Percentiles rank a stretch among this genome's conserved stretches.
These are phyloP conservation scores for Hygrocybe punicea DNA, from an alignment of 768 basidiomycete genomes.

Conservation along the genomic window DNA sequence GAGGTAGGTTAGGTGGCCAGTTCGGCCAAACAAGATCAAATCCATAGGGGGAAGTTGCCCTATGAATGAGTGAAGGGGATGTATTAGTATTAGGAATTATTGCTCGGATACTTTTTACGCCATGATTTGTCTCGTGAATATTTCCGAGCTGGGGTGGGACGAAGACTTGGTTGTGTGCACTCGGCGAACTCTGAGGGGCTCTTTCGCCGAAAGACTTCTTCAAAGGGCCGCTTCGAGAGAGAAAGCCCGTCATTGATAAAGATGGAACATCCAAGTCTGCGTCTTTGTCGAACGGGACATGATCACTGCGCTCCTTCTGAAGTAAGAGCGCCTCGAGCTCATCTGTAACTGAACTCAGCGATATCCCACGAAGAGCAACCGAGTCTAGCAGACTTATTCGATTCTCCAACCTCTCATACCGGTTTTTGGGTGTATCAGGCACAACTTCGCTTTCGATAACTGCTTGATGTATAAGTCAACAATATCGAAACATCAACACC, in stretches of 20 bases:
- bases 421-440: conserved; percentile 54
- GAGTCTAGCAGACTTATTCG: conserved; percentile 59
- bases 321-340: conserved; percentile 66
- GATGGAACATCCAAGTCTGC: background rate
- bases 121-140: too few species aligned
- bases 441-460: conserved; percentile 40
- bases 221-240: background rate
- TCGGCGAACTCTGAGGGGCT: too few species aligned
- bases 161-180: too few species aligned
- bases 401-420: conserved; percentile 61
- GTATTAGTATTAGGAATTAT: too few species aligned
- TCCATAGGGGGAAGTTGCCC: conserved; percentile 10
- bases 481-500: background rate
- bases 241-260: background rate
- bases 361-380: background rate
- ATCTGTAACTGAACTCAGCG: conserved; percentile 34
- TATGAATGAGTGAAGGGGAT: background rate
- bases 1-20: conserved; percentile 65
- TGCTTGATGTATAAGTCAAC: conserved; percentile 18
- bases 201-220: too few species aligned
- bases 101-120: too few species aligned
- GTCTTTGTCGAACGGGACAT: background rate
- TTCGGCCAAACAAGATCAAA: conserved; percentile 48
- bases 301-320: conserved; percentile 45
- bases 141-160: too few species aligned